phyloP scores from a whole-genome alignment of 176 grass and related monocot genomes.

The Hyparrhenia diplandra region DNA sequence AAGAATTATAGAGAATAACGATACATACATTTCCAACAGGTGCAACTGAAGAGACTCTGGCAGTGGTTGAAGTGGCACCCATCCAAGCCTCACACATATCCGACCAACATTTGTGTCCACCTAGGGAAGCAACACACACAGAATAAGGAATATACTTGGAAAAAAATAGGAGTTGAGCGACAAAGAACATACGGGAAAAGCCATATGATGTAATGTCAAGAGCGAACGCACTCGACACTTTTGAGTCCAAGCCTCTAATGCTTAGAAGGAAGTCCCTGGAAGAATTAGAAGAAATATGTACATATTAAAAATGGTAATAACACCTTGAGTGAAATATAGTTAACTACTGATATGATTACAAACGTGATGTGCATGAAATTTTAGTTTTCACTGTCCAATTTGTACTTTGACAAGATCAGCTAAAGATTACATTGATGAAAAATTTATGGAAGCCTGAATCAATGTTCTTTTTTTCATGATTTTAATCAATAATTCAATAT shows the following conservation, averaged over 20 bases:
- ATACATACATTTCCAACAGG: slow-evolving; percentile 71
- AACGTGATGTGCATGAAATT: background rate
- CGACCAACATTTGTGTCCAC: slow-evolving; percentile 94
- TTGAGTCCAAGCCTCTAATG: slow-evolving; percentile 89
- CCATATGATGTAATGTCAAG: slow-evolving; percentile 81
- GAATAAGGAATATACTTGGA: background rate
- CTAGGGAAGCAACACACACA: slow-evolving; percentile 39
- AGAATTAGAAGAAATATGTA: slow-evolving; percentile 18
- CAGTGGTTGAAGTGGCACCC: slow-evolving; percentile 88
- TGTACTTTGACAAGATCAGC: background rate
- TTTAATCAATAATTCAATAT: background rate
- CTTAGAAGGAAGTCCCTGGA: slow-evolving; percentile 87
- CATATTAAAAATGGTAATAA: slow-evolving; percentile 24
- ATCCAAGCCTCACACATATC: slow-evolving; percentile 92
- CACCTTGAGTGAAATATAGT: background rate
- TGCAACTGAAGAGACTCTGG: slow-evolving; percentile 86
- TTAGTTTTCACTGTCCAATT: background rate
- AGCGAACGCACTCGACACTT: slow-evolving; percentile 87
- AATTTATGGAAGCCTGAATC: background rate
- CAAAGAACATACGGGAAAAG: slow-evolving; percentile 66
- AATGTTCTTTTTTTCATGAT: background rate
- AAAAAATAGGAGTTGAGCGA: background rate
- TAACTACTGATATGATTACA: slow-evolving; percentile 7
- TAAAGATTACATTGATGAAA: background rate
- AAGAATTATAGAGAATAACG: slow-evolving; percentile 16